These are phyloP conservation scores for Aaosphaeria pasadenensis DNA, from an alignment of 2,329 filamentous ascomycete genomes.

Conservation along the genomic window DNA sequence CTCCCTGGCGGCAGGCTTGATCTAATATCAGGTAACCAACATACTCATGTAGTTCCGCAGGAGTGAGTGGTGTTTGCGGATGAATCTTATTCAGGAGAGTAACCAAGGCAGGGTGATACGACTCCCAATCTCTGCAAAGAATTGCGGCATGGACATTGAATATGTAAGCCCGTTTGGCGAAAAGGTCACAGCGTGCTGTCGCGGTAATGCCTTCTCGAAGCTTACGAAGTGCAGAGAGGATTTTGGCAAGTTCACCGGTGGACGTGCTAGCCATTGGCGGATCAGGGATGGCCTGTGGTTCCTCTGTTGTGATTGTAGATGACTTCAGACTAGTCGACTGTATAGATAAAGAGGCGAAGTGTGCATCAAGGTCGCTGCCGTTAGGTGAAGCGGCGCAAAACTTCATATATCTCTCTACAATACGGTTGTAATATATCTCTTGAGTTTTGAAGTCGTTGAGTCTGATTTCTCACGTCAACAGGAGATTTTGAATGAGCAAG, in stretches of 20 bases:
- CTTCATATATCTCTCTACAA: conserved; percentile 83
- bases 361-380: conserved; percentile 68
- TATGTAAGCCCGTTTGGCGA: conserved; percentile 84
- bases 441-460: conserved; percentile 68
- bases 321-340: conserved; percentile 10
- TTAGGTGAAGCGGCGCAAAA: conserved; percentile 77
- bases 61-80: conserved; percentile 62
- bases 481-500: neutral
- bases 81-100: conserved; percentile 75
- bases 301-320: conserved; percentile 5
- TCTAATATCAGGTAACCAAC: conserved; percentile 81
- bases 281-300: conserved; percentile 19
- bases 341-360: conserved; percentile 64
- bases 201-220: conserved; percentile 86
- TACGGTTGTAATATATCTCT: conserved; percentile 81
- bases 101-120: conserved; percentile 83
- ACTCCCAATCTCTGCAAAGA: conserved; percentile 76
- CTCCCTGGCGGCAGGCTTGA: conserved; percentile 76
- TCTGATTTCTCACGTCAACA: conserved; percentile 19
- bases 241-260: conserved; percentile 61
- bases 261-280: conserved; percentile 26
- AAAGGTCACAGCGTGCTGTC: conserved; percentile 70
- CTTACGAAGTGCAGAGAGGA: conserved; percentile 84
- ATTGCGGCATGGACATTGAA: conserved; percentile 87
- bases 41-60: conserved; percentile 74